phyloP scores from a whole-genome alignment of 2,329 filamentous ascomycete species.

The Fusarium foetens region DNA sequence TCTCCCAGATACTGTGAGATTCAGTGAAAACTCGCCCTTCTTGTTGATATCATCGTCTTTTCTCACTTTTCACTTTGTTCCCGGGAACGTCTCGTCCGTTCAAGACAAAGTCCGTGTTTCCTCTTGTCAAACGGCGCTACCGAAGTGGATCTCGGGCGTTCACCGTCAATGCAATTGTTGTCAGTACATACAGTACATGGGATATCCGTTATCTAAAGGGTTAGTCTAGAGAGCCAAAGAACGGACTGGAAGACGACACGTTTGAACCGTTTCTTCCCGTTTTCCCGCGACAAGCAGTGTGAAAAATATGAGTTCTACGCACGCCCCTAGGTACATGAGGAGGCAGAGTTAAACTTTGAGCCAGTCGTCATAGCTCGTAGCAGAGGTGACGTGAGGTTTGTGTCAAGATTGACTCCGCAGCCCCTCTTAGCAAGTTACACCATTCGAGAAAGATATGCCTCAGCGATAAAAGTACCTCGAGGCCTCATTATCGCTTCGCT shows the following conservation, averaged over 20 bases:
- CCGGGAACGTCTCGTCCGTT: slow-evolving; percentile 7
- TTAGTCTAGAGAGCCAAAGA: slow-evolving; percentile 6
- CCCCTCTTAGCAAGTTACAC: slow-evolving; percentile 37
- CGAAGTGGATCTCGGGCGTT: slow-evolving; percentile 36
- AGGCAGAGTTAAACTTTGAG: slow-evolving; percentile 6
- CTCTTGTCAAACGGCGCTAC: slow-evolving; percentile 30
- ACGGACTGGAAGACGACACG: slow-evolving; percentile 11
- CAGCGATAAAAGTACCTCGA: slow-evolving; percentile 10
- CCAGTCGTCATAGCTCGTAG: slow-evolving; percentile 27
- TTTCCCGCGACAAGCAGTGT: slow-evolving; percentile 28
- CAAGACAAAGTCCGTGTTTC: slow-evolving; percentile 4
- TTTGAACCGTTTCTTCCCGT: slow-evolving; percentile 33
- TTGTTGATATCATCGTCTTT: slow-evolving; percentile 36
- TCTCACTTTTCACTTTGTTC: background rate
- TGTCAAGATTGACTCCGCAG: slow-evolving; percentile 27
- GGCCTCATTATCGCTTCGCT: slow-evolving; percentile 2
- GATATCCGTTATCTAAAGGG: slow-evolving; percentile 24
- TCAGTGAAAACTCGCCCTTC: slow-evolving; percentile 30
- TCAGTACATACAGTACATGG: background rate
- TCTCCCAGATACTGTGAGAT: background rate
- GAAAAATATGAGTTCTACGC: background rate
- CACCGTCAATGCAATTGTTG: slow-evolving; percentile 30
- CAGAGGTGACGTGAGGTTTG: slow-evolving; percentile 24
- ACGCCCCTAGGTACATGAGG: slow-evolving; percentile 4
- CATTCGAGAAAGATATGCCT: slow-evolving; percentile 34